Conservation (phyloP, 352 stramenopile species). For the Globisporangium nunn region DNA sequence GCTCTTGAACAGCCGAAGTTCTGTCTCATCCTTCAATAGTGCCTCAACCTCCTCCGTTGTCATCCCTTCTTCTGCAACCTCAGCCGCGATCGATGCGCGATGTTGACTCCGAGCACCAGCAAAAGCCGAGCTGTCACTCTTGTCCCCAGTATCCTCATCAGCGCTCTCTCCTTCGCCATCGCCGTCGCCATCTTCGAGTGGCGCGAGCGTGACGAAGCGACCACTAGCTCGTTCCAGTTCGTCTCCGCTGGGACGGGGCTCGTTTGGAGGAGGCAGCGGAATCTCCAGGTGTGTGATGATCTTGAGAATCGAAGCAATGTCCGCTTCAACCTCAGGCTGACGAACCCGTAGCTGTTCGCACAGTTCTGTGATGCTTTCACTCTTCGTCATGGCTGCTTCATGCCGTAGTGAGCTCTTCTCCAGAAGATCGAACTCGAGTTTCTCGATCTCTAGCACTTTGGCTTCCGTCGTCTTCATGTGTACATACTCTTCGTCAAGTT, state of each 20-base stretch:
- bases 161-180: constrained; percentile 7
- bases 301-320: constrained; percentile 21
- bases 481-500: constrained; percentile 46
- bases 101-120: not conserved
- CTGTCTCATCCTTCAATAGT: constrained; percentile 33
- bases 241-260: constrained; percentile 26
- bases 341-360: constrained; percentile 26
- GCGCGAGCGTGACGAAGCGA: constrained; percentile 24
- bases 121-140: not conserved
- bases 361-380: constrained; percentile 23
- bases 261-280: constrained; percentile 13
- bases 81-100: not conserved
- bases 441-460: constrained; percentile 36
- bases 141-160: constrained; percentile 1
- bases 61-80: constrained; percentile 8
- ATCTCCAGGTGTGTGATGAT: constrained; percentile 26
- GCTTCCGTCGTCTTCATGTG: constrained; percentile 59
- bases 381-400: constrained; percentile 37
- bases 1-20: constrained; percentile 35
- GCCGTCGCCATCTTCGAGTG: constrained; percentile 16
- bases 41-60: constrained; percentile 9
- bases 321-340: constrained; percentile 22
- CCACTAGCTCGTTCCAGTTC: constrained; percentile 29
- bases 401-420: constrained; percentile 53
- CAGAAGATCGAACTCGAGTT: constrained; percentile 56